phyloP scores from a whole-genome alignment of 805 yeast species.

The Ogataea wickerhamii region DNA sequence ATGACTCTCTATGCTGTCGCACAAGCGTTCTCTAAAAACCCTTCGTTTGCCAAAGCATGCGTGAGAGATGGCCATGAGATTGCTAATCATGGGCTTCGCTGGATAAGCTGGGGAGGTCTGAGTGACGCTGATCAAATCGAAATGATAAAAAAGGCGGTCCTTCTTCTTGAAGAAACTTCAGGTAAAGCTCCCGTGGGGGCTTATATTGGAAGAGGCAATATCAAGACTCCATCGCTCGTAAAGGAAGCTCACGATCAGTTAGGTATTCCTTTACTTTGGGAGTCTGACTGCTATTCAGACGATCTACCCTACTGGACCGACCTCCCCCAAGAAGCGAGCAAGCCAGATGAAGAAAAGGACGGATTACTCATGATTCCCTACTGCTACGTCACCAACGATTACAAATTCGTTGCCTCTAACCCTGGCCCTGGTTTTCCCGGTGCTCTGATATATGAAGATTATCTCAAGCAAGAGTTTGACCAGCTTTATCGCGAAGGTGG shows the following conservation, averaged over 20 bases:
- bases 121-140: constrained; percentile 33
- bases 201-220: constrained; percentile 34
- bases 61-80: constrained; percentile 38
- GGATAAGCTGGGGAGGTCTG: constrained; percentile 32
- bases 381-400: constrained; percentile 26
- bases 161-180: constrained; percentile 29
- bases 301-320: constrained; percentile 39
- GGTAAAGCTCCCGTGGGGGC: constrained; percentile 37
- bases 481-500: constrained; percentile 35
- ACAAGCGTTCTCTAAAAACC: constrained; percentile 34
- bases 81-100: constrained; percentile 36
- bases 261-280: constrained; percentile 31
- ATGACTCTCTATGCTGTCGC: constrained; percentile 39
- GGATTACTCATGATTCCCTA: constrained; percentile 29
- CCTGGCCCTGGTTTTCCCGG: constrained; percentile 17
- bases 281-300: constrained; percentile 35
- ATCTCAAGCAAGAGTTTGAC: constrained; percentile 36
- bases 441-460: too few relatives aligned
- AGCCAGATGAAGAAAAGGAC: constrained; percentile 23
- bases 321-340: too few relatives aligned
- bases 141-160: constrained; percentile 30
- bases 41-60: constrained; percentile 34
- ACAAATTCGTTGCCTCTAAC: constrained; percentile 15
- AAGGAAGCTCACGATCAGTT: constrained; percentile 33
- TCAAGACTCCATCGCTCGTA: constrained; percentile 26